These are phyloP conservation scores for Vitis hybrid DNA, from an alignment of 177 flowering plant genomes.

Conservation along the genomic window DNA sequence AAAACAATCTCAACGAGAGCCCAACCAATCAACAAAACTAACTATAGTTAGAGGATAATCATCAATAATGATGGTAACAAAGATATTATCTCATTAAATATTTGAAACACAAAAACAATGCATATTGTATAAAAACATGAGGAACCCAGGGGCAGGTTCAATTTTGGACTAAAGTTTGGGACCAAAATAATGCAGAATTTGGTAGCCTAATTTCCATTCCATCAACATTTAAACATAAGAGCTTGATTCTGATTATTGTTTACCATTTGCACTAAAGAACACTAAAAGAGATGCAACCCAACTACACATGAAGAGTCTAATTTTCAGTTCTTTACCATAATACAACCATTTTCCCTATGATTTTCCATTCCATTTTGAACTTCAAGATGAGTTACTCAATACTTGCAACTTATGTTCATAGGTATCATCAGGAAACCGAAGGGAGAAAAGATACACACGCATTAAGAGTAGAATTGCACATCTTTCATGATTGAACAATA, in stretches of 20 bases:
- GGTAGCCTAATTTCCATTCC: too few species aligned
- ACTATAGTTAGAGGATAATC: too few species aligned
- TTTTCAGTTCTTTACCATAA: background rate
- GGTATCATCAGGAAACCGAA: background rate
- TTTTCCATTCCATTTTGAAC: background rate
- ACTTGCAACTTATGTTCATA: background rate
- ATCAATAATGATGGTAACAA: background rate
- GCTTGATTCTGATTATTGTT: too few species aligned
- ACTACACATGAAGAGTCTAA: background rate
- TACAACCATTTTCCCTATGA: background rate
- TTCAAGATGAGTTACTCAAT: background rate
- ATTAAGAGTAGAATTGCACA: background rate
- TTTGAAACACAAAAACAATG: background rate
- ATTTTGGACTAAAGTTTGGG: too few species aligned
- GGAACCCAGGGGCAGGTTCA: too few species aligned
- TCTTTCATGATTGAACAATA: background rate
- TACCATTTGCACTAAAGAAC: too few species aligned
- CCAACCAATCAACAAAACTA: too few species aligned
- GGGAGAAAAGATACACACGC: background rate
- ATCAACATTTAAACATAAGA: too few species aligned
- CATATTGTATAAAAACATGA: too few species aligned
- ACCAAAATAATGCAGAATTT: too few species aligned
- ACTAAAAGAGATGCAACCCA: too few species aligned
- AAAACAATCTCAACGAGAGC: too few species aligned
- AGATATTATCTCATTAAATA: background rate